A percentile compares a stretch with the other conserved stretches of the same genome.
These are phyloP conservation scores for Yarrowia yakushimensis DNA, from an alignment of 805 yeast species.

Conservation along the genomic window DNA sequence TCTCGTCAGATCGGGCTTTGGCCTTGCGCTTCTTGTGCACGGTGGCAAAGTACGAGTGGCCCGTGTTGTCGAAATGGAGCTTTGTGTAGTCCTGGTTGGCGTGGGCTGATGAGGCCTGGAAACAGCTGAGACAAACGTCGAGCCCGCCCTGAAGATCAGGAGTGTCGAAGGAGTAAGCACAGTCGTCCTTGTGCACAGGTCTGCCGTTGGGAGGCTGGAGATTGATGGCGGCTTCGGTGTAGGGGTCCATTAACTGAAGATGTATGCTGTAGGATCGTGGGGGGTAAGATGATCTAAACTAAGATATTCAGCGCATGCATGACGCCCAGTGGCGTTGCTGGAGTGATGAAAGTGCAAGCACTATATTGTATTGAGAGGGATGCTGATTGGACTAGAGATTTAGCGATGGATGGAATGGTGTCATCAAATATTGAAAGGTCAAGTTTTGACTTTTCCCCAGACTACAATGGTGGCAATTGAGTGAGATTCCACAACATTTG, in stretches of 20 bases:
- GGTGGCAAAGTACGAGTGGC: constrained; percentile 59
- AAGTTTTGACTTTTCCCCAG: too few species aligned
- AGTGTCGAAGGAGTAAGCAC: constrained; percentile 76
- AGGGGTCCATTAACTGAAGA: constrained; percentile 1
- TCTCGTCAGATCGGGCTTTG: constrained; percentile 31
- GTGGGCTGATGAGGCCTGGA: constrained; percentile 50
- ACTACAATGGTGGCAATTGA: too few species aligned
- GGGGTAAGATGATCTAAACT: not conserved
- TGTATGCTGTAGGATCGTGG: not conserved
- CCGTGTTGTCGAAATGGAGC: constrained; percentile 51
- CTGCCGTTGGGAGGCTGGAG: constrained; percentile 21
- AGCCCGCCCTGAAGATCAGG: constrained; percentile 51
- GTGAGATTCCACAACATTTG: too few species aligned
- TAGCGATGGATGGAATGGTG: too few species aligned
- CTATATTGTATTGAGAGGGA: too few species aligned
- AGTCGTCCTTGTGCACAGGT: constrained; percentile 77
- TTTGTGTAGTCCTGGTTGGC: constrained; percentile 61
- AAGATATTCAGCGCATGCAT: not conserved
- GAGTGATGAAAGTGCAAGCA: not conserved
- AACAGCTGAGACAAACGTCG: constrained; percentile 72
- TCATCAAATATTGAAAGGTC: too few species aligned
- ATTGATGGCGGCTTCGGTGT: constrained; percentile 19
- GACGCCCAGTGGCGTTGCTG: constrained; percentile 2
- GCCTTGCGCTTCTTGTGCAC: constrained; percentile 53
- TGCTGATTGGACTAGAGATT: too few species aligned